Base-by-base conservation (phyloP, 1,284 basidiomycete genomes). In the Rhodotorula sp. region DNA sequence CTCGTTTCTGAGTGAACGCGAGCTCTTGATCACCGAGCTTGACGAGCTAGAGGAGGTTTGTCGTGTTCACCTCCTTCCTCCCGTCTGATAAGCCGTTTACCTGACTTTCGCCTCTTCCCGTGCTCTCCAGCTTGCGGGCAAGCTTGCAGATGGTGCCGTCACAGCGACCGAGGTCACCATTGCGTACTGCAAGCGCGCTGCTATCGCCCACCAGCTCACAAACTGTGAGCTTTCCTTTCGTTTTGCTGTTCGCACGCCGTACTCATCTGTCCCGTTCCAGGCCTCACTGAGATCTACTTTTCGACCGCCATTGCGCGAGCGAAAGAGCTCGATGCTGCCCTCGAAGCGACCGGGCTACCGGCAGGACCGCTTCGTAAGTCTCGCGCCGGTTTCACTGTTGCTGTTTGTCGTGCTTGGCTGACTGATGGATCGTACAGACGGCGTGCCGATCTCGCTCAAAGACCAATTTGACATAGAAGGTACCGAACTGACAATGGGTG, bases 171-270 rank as follows among this genome's bases (percentile, higher is more conserved):
- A 88, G 64, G 90, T 91, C 48, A 88, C 88, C 1, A 88, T 85
- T 7, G 89, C 91, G 0, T 92, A 90, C 80, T 88, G 87, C 80
- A 92, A 93, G 82, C 85, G 91, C 27, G 90, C 91, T 0, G 85
- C 90, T 61, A 82, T 93, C 62, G 91, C 92, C 0, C 91, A 93
- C 70, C 92, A 93, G 79, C 81, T 91, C 19, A 52, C 50, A 12
- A 52, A 52, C 50, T n/a, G 91, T 72, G 5, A 64, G 76, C 50
- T 41, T 27, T 21, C 74, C 78, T 49, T 67, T 61, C 9, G 66
- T 73, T 58, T 67, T 77, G 27, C 68, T 69, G 34, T 50, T 66
- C 21, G 70, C 25, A 2, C 23, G 1, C 4, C 48, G 27, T 1
- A 44, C 2, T 4, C 34, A 13, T 19, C 82, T 4, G 4, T 3